These are phyloP conservation scores for Apodospora peruviana DNA, from an alignment of 495 filamentous ascomycete genomes.

Conservation along the genomic window DNA sequence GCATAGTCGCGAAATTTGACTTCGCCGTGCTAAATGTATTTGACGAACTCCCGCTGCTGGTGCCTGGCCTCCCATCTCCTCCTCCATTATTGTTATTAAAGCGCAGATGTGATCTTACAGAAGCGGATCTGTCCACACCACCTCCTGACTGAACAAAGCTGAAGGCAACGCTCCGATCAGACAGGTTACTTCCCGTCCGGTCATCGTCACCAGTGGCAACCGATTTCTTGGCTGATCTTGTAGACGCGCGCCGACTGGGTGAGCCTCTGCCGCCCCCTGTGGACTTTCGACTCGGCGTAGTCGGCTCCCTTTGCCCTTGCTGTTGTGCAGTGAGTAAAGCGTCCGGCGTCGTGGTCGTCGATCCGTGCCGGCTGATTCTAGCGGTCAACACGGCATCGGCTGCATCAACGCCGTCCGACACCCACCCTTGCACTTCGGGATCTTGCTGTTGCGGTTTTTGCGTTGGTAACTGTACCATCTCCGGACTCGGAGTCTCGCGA, in stretches of 20 bases:
- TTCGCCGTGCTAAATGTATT: constrained; percentile 66
- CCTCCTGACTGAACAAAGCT: constrained; percentile 24
- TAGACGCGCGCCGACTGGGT: constrained; percentile 5
- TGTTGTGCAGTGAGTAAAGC: background rate
- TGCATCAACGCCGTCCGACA: constrained; percentile 53
- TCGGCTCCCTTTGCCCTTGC: background rate
- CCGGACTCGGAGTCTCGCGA: constrained; percentile 22
- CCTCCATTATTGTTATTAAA: constrained; percentile 8
- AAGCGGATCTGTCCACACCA: too few relatives aligned
- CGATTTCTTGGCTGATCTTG: background rate
- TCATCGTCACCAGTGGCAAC: background rate
- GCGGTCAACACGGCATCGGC: constrained; percentile 41
- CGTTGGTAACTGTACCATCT: constrained; percentile 9
- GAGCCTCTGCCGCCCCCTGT: constrained; percentile 4
- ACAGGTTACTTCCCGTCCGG: constrained; percentile 34
- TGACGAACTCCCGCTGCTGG: constrained; percentile 21
- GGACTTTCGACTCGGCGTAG: too few relatives aligned
- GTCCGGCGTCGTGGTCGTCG: constrained; percentile 10
- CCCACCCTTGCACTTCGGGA: constrained; percentile 56
- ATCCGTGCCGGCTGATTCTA: constrained; percentile 13
- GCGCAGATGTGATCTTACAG: too few relatives aligned
- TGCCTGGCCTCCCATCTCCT: constrained; percentile 8
- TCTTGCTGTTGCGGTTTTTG: constrained; percentile 26
- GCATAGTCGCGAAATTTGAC: constrained; percentile 54
- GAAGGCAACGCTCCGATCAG: constrained; percentile 31